phyloP scores from a whole-genome alignment of 441 rosid genomes.

The Biscutella auriculata region DNA sequence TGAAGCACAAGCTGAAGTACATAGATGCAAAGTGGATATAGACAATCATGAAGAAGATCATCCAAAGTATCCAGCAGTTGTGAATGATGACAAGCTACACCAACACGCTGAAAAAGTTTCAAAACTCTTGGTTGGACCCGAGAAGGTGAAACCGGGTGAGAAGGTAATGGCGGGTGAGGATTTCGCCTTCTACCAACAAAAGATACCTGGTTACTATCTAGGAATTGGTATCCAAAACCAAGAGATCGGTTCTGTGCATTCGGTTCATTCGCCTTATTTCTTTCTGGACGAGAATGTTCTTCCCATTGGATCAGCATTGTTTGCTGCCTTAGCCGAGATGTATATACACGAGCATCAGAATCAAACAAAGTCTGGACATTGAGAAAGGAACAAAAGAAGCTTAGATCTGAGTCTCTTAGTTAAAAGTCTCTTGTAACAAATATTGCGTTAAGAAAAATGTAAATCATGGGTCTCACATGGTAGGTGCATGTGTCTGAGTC shows the following conservation, averaged over 20 bases:
- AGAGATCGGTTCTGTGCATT: conserved; percentile 45
- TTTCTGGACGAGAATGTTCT: conserved; percentile 69
- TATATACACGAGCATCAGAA: conserved; percentile 42
- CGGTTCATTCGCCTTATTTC: conserved; percentile 62
- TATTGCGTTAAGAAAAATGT: not conserved
- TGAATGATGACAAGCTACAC: conserved; percentile 48
- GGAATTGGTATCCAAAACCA: conserved; percentile 61
- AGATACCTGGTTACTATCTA: conserved; percentile 59
- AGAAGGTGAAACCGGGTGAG: conserved; percentile 32
- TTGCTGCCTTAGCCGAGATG: conserved; percentile 52
- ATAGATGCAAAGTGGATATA: conserved; percentile 45
- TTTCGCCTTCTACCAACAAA: conserved; percentile 66
- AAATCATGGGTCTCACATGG: not conserved
- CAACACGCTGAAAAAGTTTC: conserved; percentile 40
- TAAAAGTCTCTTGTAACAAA: too few relatives aligned
- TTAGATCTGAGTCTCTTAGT: not conserved
- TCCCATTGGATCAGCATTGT: conserved; percentile 61
- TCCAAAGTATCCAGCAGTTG: conserved; percentile 50
- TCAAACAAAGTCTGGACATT: conserved; percentile 5
- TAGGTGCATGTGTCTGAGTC: not conserved
- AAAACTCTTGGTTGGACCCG: conserved; percentile 41
- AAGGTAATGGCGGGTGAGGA: conserved; percentile 74
- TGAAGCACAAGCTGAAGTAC: conserved; percentile 51
- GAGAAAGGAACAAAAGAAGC: not conserved
- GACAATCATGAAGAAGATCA: conserved; percentile 32